Conservation (phyloP, 2,329 filamentous ascomycete species). For the Thielaviopsis punctulata region DNA sequence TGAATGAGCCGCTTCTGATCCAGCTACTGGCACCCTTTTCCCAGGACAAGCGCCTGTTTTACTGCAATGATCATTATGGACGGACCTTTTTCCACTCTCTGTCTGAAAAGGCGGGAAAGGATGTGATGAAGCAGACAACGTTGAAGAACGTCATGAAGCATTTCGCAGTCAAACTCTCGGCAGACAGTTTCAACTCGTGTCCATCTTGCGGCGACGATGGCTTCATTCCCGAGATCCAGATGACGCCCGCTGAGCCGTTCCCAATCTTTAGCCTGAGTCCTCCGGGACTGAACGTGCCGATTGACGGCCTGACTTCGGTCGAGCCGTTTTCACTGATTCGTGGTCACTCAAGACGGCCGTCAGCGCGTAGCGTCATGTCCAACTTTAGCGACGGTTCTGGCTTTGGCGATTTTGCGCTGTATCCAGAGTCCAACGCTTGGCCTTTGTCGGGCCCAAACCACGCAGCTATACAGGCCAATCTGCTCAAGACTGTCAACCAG, state of each 20-base stretch:
- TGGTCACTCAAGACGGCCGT: not conserved
- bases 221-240: constrained; percentile 14
- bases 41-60: constrained; percentile 17
- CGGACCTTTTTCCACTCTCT: constrained; percentile 35
- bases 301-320: not conserved
- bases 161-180: constrained; percentile 18
- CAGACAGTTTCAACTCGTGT: constrained; percentile 31
- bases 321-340: not conserved
- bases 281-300: no score
- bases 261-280: not conserved
- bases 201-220: constrained; percentile 17
- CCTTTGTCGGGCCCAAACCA: constrained; percentile 9
- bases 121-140: not conserved
- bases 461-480: constrained; percentile 10
- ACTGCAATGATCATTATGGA: constrained; percentile 30
- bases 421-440: not conserved
- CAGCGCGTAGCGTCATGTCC: not conserved
- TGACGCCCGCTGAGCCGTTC: not conserved
- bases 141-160: constrained; percentile 19
- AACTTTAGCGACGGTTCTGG: not conserved
- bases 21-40: constrained; percentile 16
- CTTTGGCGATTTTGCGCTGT: not conserved
- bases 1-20: constrained; percentile 12
- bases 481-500: constrained; percentile 14
- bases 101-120: not conserved